Evolutionary conservation across 2,329 filamentous ascomycete species (phyloP).

Genomic region (Rosellinia necatrix): DNA sequence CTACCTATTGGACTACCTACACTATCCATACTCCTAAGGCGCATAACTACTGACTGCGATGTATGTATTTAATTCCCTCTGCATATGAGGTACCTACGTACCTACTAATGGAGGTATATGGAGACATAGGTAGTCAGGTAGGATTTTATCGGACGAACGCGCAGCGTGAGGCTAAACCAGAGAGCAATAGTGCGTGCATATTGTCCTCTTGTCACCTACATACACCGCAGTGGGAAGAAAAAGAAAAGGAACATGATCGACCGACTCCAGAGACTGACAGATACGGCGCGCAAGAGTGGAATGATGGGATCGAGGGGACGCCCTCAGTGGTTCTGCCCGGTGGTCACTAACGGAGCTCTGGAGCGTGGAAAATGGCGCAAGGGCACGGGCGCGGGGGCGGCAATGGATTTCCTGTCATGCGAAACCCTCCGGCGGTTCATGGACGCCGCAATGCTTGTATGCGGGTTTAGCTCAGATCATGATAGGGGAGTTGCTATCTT

Average conservation of each 20-base stretch:
- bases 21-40: no score
- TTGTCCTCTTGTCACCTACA: not conserved
- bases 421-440: conserved; percentile 2
- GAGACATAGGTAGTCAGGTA: no score
- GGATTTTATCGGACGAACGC: no score
- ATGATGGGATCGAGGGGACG: not conserved
- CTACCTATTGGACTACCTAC: no score
- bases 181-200: not conserved
- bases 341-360: not conserved
- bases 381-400: not conserved
- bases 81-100: no score
- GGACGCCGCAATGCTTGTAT: not conserved
- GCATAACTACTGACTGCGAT: no score
- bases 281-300: not conserved
- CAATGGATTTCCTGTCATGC: not conserved
- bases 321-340: not conserved
- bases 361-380: conserved; percentile 15
- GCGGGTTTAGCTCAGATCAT: conserved; percentile 4
- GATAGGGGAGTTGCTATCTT: conserved; percentile 9
- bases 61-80: no score
- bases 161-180: conserved; percentile 10
- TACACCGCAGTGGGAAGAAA: no score
- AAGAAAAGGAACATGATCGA: no score
- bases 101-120: no score
- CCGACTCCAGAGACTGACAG: no score